phyloP scores from a whole-genome alignment of 108 stramenopile species.

The Pseudonitzschia delicatissima region DNA sequence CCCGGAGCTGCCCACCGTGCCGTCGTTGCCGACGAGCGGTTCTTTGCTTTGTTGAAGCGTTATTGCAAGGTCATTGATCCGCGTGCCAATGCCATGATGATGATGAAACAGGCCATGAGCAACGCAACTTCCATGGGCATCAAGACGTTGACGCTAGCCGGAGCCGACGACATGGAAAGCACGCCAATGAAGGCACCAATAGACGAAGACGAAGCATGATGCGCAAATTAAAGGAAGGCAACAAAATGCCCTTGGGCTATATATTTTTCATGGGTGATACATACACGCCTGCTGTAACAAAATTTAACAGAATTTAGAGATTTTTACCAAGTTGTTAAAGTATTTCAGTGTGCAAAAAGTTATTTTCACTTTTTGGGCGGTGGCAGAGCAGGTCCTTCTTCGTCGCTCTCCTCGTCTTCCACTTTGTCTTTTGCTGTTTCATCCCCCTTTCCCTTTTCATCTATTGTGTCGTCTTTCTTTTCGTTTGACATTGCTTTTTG shows the following conservation, averaged over 20 bases:
- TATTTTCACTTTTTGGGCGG: too few species aligned
- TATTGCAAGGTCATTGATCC: conserved; percentile 8
- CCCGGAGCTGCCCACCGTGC: conserved; percentile 43
- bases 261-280: too few species aligned
- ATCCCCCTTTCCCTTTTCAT: neutral
- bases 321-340: too few species aligned
- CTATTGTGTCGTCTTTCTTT: neutral
- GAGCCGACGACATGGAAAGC: too few species aligned
- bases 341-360: too few species aligned
- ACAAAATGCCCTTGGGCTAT: too few species aligned
- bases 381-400: conserved; percentile 8
- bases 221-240: too few species aligned
- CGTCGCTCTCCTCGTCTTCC: neutral
- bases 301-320: too few species aligned
- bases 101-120: neutral
- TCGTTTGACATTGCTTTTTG: conserved; percentile 1
- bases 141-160: neutral
- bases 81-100: conserved; percentile 1
- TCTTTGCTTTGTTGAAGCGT: conserved; percentile 1
- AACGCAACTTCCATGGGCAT: neutral
- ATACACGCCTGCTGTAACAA: too few species aligned
- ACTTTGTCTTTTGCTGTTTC: neutral
- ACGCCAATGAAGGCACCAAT: too few species aligned
- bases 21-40: conserved; percentile 30
- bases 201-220: too few species aligned